Evolutionary conservation across 1,139 yeast species (phyloP).

Genomic region (Geotrichum restrictum): DNA sequence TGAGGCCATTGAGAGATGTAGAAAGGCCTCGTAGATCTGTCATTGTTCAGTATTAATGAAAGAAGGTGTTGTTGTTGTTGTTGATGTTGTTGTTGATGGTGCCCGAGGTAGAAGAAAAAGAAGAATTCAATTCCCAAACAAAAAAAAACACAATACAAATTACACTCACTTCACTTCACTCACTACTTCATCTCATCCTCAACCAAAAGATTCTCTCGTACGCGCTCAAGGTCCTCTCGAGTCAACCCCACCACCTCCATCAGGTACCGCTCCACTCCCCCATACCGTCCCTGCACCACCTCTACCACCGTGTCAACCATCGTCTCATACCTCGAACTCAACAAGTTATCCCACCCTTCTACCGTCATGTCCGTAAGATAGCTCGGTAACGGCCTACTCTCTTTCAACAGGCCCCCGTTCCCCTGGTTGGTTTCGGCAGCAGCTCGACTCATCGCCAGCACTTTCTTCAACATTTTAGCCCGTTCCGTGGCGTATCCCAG

Average conservation of each 20-base stretch:
- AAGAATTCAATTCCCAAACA: background rate
- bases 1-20: constrained; percentile 14
- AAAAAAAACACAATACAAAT: background rate
- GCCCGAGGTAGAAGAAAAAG: too few species aligned
- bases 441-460: too few species aligned
- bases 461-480: too few species aligned
- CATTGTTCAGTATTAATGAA: constrained; percentile 1
- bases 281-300: constrained; percentile 49
- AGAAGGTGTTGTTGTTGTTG: background rate
- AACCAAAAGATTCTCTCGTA: constrained; percentile 45
- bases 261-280: constrained; percentile 55
- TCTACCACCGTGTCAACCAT: constrained; percentile 60
- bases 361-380: constrained; percentile 4
- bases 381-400: background rate
- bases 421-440: too few species aligned
- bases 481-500: constrained; percentile 43
- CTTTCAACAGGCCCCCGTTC: too few species aligned
- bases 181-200: too few species aligned
- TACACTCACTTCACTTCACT: too few species aligned
- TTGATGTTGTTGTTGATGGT: too few species aligned
- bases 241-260: constrained; percentile 46
- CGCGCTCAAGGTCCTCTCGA: constrained; percentile 47
- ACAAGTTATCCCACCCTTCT: constrained; percentile 54
- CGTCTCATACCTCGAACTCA: constrained; percentile 66
- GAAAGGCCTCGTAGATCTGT: constrained; percentile 14